Evolutionary conservation across 2,329 filamentous ascomycete genomes (phyloP), one percentile per base, ranked within the genome.

Genomic region (Xylaria digitata): DNA sequence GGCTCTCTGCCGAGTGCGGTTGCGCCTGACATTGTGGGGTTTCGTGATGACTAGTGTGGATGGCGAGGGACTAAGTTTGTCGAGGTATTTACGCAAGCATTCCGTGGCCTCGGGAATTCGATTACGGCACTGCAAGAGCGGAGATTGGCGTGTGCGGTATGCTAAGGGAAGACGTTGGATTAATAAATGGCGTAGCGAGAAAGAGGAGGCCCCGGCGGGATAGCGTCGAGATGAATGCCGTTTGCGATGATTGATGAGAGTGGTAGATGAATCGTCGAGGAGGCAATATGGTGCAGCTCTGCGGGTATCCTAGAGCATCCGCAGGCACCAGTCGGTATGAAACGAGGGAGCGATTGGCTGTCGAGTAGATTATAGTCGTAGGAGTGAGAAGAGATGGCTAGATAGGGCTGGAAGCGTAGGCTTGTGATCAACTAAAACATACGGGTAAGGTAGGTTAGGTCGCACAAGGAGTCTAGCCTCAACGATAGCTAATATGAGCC

Each of bases 71-170:
- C 17, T 26, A 40, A n/a, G 21, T 42, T 55, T 50, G 34, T 43
- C 17, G 56, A 53, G 40, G 19, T 26, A 54, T 26, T 63, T 45
- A 58, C 61, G n/a, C 61, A 52, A 65, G 40, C 67, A 67, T 65
- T 58, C 66, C 58, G 55, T 45, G 13, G 46, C 45, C 54, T 37
- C 48, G 19, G 56, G 42, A 55, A 59, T 42, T 56, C 46, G n/a
- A 48, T 2, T 40, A 40, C 7, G 48, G 48, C 46, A 50, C 17
- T 37, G n/a, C 34, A 26, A n/a, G 11, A 42, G 30, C 13, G 30
- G 34, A 45, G 17, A 23, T 53, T 50, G 34, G 26, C 15, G 37
- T 53, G 3, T 30, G 6, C n/a, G 17, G 5, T 50, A 19, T 15
- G 17, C 37, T 6, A 26, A 54, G 66, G 26, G 26, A n/a, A 23